Evolutionary conservation across 305 asterid genomes (phyloP), one percentile per base, ranked within the genome.

Genomic region (Ilex paraguariensis): DNA sequence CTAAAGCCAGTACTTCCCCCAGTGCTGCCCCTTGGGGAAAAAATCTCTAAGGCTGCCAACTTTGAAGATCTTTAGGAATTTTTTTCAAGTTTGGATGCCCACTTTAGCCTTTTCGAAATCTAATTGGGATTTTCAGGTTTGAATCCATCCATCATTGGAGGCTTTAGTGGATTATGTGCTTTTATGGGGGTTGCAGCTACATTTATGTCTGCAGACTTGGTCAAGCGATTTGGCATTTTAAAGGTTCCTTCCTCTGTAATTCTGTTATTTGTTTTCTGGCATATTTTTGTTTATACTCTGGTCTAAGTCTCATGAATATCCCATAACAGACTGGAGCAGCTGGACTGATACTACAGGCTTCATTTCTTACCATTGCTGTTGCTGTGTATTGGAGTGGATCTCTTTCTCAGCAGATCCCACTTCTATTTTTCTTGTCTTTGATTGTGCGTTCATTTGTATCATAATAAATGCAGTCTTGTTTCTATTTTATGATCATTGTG

Each of bases 171-270:
- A 65, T 81, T 85, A 62, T 87, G 95, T 73, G 93, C 98, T 69
- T 82, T 87, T 65, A 87, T 87, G 95, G 98, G 98, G 31, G 90
- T 92, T 44, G 82, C 91, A 30, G 97, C 98, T 40, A 92, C 98
- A 59, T 85, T 85, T 77, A 79, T 87, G 54, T 92, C 97, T 42
- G 94, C 94, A 62, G 71, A 81, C 77, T 68, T 92, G 89, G 96
- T 89, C 66, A 67, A 89, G 71, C 82, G 66, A 66, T 77, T 87
- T 14, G 98, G 96, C 64, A 73, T 92, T 69, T 73, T 92, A 61
- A 82, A 81, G 97, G 98, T 85, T 70, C 42, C 53, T 64, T 69
- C 70, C 70, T 52, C 53, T 16, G 50, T 64, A 14, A 17, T 56
- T 21, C 39, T 15, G 39, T 44, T 12, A 31, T 31, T 17, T 15